Base-by-base conservation (phyloP, 441 rosid genomes). In the Omphalea diandra region DNA sequence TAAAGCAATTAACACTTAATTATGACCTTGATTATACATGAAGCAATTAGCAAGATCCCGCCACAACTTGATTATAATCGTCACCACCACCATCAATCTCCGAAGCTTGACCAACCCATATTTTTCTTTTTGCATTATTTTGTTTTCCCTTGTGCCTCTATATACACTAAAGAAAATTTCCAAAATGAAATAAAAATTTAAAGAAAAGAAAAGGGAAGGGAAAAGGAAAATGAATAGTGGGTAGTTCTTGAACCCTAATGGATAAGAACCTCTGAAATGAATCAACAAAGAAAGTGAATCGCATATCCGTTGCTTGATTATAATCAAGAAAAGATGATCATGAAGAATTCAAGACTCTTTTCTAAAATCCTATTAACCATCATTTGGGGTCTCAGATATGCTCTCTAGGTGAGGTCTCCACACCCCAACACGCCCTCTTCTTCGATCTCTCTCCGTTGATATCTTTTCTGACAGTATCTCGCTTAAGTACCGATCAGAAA, bases 391-490 rank as follows among this genome's bases (percentile, higher is more conserved):
- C 79, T 90, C 98, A 31, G 83, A 86, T 68, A 92, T 92, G 82
- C 97, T 90, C 75, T 91, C 97, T 67, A 94, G 83, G 73, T 90
- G 97, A 43, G 98, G 98, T 61, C 98, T 85, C 98, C 98, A 94
- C 10, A 94, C 91, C 5, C 90, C 91, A 55, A 84, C 88, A 2
- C 98, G 90, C 17, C 97, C 98, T 73, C 92, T 83, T 65, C 97
- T 81, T 59, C 91, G 86, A 75, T 91, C 97, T 72, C 86, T 85
- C 61, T 88, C 89, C 5, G 88, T 80, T 10, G 94, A 87, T 27
- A 82, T 17, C 78, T 90, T 91, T 78, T 90, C 97, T 22, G 98
- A 90, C 17, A 94, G 69, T 72, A 94, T 91, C 80, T 94, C 97
- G 24, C 84, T 90, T 88, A 94, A 80, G 72, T 91, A 91, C 80